Evolutionary conservation across 257 asterid genomes (phyloP), one percentile per base, ranked within the genome.

Genomic region (Lantana camara): DNA sequence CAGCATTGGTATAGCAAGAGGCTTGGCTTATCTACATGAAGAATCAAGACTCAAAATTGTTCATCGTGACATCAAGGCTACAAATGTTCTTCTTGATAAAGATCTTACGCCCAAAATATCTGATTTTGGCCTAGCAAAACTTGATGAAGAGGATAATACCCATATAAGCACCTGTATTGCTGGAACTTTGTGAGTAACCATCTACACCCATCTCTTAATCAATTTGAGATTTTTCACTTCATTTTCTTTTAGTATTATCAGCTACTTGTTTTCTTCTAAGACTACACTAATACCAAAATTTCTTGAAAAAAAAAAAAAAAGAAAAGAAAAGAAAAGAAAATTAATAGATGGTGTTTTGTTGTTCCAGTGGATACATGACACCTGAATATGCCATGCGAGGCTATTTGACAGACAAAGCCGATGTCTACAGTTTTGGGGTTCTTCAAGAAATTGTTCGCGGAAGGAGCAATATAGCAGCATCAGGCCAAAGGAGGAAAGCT

Each of bases 381-480:
- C 86, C 86, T 6, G 86, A 83, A 73, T 83, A 83, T 64, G 89
- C 89, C 1, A 79, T 83, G 89, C 75, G 86, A 5, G 89, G 89
- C 53, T 69, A 83, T 70, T 54, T 80, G 63, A 83, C 89, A 1
- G 82, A 80, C 73, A 83, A 83, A 75, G 89, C 89, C 41, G 89
- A 83, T 29, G 89, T 83, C 2, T 79, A 82, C 80, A 79, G 89
- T 76, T 82, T 68, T 1, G 89, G 89, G 41, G 70, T 82, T 45
- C 66, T 77, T 23, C 27, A 77, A 45, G 89, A 83, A 70, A 71
- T 80, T 32, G 65, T 83, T 32, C 56, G 82, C 54, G 89, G 89
- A 50, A 75, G 74, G 52, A 55, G 63, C 76, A 83, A 80, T n/a
- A n/a, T 66, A 69, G 77, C n/a, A 74, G 71, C 77, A 46, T 61